Evolutionary conservation across 164 flowering plant species (phyloP).

Genomic region (Dillenia suffruticosa): DNA sequence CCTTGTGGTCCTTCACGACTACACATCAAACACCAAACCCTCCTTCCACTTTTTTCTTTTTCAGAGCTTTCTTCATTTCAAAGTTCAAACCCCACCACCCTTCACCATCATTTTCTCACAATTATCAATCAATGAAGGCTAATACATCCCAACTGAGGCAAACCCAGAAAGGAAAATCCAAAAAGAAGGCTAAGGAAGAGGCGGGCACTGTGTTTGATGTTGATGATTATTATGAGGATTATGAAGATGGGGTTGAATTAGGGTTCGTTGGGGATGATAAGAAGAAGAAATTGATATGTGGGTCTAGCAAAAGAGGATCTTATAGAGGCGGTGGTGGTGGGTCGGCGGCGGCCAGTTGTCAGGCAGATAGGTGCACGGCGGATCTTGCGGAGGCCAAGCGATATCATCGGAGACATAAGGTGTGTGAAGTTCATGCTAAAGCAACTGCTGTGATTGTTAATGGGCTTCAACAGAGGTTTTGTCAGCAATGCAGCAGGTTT

Average conservation of each 20-base stretch:
- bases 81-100: too few relatives aligned
- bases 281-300: conserved; percentile 18
- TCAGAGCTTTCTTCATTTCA: too few relatives aligned
- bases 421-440: conserved; percentile 47
- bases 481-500: conserved; percentile 65
- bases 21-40: too few relatives aligned
- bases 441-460: conserved; percentile 29
- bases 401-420: conserved; percentile 48
- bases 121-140: too few relatives aligned
- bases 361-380: conserved; percentile 35
- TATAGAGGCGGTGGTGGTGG: conserved; percentile 15
- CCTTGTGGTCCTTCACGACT: too few relatives aligned
- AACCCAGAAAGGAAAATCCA: neutral
- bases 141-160: too few relatives aligned
- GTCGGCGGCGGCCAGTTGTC: conserved; percentile 20
- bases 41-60: too few relatives aligned
- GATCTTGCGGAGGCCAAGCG: conserved; percentile 30
- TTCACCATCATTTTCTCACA: too few relatives aligned
- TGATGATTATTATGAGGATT: conserved; percentile 15
- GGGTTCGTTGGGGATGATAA: conserved; percentile 17
- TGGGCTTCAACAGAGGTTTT: conserved; percentile 40
- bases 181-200: neutral
- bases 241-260: neutral
- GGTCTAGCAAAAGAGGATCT: conserved; percentile 11
- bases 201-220: conserved; percentile 1